Evolutionary conservation across 257 asterid species (phyloP), one percentile per base, ranked within the genome.

Genomic region (Lavandula angustifolia): DNA sequence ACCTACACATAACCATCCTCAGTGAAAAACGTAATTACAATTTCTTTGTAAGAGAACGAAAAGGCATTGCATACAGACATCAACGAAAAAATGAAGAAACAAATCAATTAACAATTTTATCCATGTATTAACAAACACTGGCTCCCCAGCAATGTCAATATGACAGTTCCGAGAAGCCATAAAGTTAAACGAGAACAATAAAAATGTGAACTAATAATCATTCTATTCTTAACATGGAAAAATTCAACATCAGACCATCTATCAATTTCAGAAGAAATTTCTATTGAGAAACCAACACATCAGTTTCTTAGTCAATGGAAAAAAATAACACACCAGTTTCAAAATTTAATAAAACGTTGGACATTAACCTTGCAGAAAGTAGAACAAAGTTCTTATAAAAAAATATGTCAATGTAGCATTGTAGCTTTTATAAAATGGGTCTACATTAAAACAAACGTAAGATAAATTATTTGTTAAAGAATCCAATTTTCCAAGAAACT

Each of bases 1-100:
- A 73, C 89, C 95, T 85, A 61, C 71, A 62, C 60, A 64, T 32
- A 44, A 54, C 47, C 71, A 76, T 50, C 62, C 34, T 59, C 67
- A 67, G 62, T 17, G 61, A 49, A 68, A 37, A 35, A 58, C 9
- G 32, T 37, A 17, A 35, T 37, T 57, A 49, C 14, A 9, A 4
- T 32, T 12, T 55, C 6, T 43, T 12, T 61, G 4, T n/a, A 33
- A 32, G 43, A 12, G 29, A 1, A 31, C 10, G 49, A 14, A 12
- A 51, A 75, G 41, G 3, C 7, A 47, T 16, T 11, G 12, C 13
- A 2, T 6, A 60, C 12, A 57, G 29, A 35, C n/a, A 49, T 5
- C 12, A 50, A 1, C 7, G 7, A 14, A 54, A 40, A 34, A 55
- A 54, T 7, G 2, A 38, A 40, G n/a, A 14, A 49, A 48, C 10